Percentiles rank a stretch among this genome's conserved stretches.
These are phyloP conservation scores for Aspergillus egyptiacus DNA, from an alignment of 495 filamentous ascomycete species.

Conservation along the genomic window DNA sequence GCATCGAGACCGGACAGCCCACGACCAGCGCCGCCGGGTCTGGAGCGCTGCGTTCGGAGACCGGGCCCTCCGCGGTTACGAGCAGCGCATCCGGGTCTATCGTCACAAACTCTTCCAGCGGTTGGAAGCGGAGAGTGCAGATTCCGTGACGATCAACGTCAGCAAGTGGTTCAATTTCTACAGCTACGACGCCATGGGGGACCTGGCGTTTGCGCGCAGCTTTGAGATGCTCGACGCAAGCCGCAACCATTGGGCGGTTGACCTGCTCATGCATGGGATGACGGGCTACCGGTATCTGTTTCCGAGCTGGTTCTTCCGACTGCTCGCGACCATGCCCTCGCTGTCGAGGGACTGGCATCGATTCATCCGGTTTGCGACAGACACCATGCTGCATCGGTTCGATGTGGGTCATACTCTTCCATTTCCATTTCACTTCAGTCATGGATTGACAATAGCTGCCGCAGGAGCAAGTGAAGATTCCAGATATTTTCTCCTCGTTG, in stretches of 20 bases:
- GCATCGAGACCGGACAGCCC: slow-evolving; percentile 27
- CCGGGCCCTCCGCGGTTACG: slow-evolving; percentile 22
- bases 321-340: too few species aligned
- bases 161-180: slow-evolving; percentile 29
- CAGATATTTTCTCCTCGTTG: slow-evolving; percentile 22
- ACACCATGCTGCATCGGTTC: too few species aligned
- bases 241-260: slow-evolving; percentile 21
- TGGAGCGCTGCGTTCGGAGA: slow-evolving; percentile 31
- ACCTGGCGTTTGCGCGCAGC: slow-evolving; percentile 30
- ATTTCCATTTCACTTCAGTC: too few species aligned
- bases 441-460: too few species aligned
- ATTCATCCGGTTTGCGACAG: too few species aligned
- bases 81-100: slow-evolving; percentile 20
- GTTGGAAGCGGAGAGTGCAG: slow-evolving; percentile 4
- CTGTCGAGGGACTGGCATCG: too few species aligned
- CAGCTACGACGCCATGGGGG: slow-evolving; percentile 38
- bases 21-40: slow-evolving; percentile 27
- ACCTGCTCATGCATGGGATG: slow-evolving; percentile 13
- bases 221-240: slow-evolving; percentile 30
- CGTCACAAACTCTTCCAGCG: background rate
- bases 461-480: background rate
- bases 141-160: slow-evolving; percentile 20
- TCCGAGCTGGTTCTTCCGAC: slow-evolving; percentile 19
- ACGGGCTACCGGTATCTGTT: slow-evolving; percentile 7
- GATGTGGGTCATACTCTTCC: too few species aligned